A percentile compares a stretch with the other conserved stretches of the same genome.
phyloP scores from a whole-genome alignment of 2,329 filamentous ascomycete species.

The Fusarium sp. region DNA sequence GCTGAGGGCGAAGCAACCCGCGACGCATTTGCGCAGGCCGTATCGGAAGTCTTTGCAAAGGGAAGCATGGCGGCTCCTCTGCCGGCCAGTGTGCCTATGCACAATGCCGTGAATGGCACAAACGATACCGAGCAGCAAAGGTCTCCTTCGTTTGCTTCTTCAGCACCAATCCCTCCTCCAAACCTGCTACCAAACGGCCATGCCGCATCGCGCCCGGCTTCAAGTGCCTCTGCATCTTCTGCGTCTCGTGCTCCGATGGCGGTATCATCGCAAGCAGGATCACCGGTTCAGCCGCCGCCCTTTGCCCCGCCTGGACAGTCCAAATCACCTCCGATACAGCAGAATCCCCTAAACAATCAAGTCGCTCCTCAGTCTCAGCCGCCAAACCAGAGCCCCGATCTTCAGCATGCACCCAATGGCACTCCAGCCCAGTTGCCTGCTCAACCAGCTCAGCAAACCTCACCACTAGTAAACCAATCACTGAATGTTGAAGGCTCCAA shows the following conservation, averaged over 20 bases:
- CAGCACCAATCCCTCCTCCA: constrained; percentile 15
- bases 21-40: constrained; percentile 12
- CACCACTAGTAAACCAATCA: constrained; percentile 4
- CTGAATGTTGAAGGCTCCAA: constrained; percentile 48
- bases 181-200: constrained; percentile 19
- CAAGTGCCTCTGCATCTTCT: constrained; percentile 22
- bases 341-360: constrained; percentile 1
- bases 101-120: constrained; percentile 25
- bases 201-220: constrained; percentile 25
- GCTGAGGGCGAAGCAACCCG: constrained; percentile 10
- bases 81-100: constrained; percentile 7
- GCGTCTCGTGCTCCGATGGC: background rate
- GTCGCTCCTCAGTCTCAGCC: constrained; percentile 5
- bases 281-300: constrained; percentile 15
- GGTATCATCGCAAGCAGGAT: constrained; percentile 1
- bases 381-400: background rate
- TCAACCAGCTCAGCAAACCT: constrained; percentile 8
- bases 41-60: constrained; percentile 10
- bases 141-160: constrained; percentile 11
- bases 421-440: background rate
- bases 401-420: constrained; percentile 14
- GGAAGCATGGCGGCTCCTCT: constrained; percentile 26
- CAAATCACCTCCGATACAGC: constrained; percentile 27
- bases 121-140: constrained; percentile 10
- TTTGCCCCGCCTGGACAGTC: constrained; percentile 16